These are phyloP conservation scores for Termitomyces sp. DNA, from an alignment of 768 basidiomycete genomes.

Conservation along the genomic window DNA sequence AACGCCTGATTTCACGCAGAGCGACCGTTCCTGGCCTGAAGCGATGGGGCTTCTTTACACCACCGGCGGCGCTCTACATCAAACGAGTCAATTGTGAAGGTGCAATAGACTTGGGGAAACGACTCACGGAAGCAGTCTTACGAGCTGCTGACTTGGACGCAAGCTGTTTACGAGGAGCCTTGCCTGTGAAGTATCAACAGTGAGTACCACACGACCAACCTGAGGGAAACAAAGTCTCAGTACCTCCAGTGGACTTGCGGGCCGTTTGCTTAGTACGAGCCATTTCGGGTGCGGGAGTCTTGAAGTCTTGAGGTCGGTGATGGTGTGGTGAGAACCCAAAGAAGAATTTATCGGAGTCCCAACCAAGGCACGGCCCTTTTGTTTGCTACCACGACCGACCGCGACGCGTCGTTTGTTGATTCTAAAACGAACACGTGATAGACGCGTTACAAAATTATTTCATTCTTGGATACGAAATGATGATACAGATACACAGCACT, in stretches of 20 bases:
- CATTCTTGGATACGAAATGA: too few relatives aligned
- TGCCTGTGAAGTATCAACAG: constrained; percentile 26
- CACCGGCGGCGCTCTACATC: constrained; percentile 43
- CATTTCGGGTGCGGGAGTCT: constrained; percentile 31
- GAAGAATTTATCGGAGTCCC: constrained; percentile 15
- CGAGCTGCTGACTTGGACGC: constrained; percentile 55
- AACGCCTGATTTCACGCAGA: constrained; percentile 66
- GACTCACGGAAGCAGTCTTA: constrained; percentile 44
- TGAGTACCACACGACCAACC: not conserved
- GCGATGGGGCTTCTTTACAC: constrained; percentile 80
- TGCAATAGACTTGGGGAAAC: not conserved
- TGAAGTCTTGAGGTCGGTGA: not conserved
- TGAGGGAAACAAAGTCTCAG: constrained; percentile 2
- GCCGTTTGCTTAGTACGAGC: constrained; percentile 75
- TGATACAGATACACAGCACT: not conserved
- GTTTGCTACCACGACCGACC: constrained; percentile 6
- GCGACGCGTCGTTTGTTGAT: constrained; percentile 13
- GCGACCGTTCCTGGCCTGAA: constrained; percentile 78
- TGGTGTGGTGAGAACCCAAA: constrained; percentile 22
- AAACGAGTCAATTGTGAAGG: not conserved
- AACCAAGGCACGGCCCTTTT: constrained; percentile 20
- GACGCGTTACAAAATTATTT: not conserved
- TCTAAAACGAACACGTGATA: constrained; percentile 5
- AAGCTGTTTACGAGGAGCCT: constrained; percentile 57
- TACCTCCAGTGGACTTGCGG: constrained; percentile 73